Evolutionary conservation across 192 early-diverging fungal species (phyloP), one percentile per base, ranked within the genome.

Genomic region (Umbelopsis ramanniana): DNA sequence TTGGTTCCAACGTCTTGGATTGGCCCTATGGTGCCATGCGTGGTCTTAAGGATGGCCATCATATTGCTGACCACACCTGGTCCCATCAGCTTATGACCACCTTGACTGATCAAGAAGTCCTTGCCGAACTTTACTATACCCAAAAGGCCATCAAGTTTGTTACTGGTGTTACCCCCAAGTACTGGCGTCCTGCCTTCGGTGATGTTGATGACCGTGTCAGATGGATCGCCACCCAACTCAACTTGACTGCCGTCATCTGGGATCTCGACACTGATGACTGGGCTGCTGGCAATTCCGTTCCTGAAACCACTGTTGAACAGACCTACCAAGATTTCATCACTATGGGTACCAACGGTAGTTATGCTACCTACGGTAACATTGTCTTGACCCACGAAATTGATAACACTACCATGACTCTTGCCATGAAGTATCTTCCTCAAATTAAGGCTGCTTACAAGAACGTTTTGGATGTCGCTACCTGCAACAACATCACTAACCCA

Each of bases 31-130:
- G 71, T 53, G 83, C 83, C 38, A 66, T 80, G 26, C 76, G 81
- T 52, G 84, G 81, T 70, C 22, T 83, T 14, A 79, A 76, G 37
- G 86, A 83, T 50, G 89, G 89, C n/a, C 89, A 91, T 67, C 87
- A 90, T 66, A 69, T 91, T 75, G 85, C 82, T 63, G 79, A 81
- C 12, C 89, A 90, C 73, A 90, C 89, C 45, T 89, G 88, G 88
- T 84, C 86, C 33, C 88, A 89, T 68, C 69, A 74, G 17, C 71
- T 82, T 66, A 68, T 90, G 75, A 82, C 88, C 63, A 85, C 81
- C 17, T 63, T 89, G 47, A 76, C 76, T 23, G 77, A 81, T 52
- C 69, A 77, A 69, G 81, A 81, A 68, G 74, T 90, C 43, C 78
- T 87, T 63, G 83, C 84, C 55, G 87, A 90, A 80, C 79, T 89